A percentile compares a stretch with the other conserved stretches of the same genome.
Conservation (phyloP, 2,329 filamentous ascomycete species). For the Aspergillus caelatus region DNA sequence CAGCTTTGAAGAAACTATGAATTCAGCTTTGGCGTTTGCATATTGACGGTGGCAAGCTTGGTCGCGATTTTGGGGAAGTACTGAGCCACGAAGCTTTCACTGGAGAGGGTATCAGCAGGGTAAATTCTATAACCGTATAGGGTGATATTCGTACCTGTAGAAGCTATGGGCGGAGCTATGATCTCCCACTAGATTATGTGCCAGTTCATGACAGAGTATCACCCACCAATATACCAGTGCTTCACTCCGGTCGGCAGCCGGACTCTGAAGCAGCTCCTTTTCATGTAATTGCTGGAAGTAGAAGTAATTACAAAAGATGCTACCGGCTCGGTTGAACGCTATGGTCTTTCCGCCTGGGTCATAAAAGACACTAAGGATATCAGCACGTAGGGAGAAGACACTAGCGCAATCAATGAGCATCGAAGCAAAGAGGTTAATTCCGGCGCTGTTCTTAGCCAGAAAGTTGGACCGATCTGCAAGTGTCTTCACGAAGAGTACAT, state of each 20-base stretch:
- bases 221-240: conserved; percentile 90
- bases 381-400: conserved; percentile 71
- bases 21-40: background rate
- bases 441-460: conserved; percentile 60
- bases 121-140: background rate
- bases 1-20: background rate
- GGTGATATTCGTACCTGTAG: conserved; percentile 57
- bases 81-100: conserved; percentile 75
- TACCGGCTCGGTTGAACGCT: conserved; percentile 86
- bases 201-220: conserved; percentile 91
- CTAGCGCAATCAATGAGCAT: conserved; percentile 70
- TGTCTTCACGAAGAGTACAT: conserved; percentile 69
- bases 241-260: conserved; percentile 59
- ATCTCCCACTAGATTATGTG: conserved; percentile 82
- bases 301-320: conserved; percentile 89
- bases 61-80: conserved; percentile 73
- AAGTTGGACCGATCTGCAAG: conserved; percentile 59
- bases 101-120: conserved; percentile 31
- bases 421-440: conserved; percentile 69
- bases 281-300: conserved; percentile 83
- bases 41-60: conserved; percentile 46
- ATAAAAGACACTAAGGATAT: conserved; percentile 82
- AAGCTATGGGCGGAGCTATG: conserved; percentile 82
- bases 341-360: conserved; percentile 79
- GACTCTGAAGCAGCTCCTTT: conserved; percentile 44